phyloP scores from a whole-genome alignment of 345 rosid species.

The Pistacia vera region DNA sequence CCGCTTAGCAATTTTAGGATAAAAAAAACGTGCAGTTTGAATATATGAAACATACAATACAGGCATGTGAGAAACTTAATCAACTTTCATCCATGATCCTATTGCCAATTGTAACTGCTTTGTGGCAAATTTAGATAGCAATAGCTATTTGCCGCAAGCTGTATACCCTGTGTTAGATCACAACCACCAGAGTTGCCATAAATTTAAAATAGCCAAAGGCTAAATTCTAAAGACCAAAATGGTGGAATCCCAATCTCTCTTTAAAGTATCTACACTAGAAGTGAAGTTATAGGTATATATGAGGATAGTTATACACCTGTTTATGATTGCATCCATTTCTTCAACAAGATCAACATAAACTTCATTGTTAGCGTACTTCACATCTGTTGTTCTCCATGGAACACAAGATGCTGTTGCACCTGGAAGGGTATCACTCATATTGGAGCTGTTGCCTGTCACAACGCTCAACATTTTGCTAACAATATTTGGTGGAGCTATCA shows the following conservation, averaged over 20 bases:
- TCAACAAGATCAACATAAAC: slow-evolving; percentile 92
- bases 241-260: not conserved
- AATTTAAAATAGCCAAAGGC: not conserved
- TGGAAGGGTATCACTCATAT: slow-evolving; percentile 80
- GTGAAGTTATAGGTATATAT: not conserved
- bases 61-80: slow-evolving; percentile 5
- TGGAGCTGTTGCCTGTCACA: slow-evolving; percentile 89
- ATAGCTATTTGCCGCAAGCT: not conserved
- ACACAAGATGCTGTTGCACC: slow-evolving; percentile 86
- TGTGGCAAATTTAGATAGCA: not conserved
- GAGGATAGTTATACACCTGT: slow-evolving; percentile 49
- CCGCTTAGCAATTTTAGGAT: slow-evolving; percentile 12
- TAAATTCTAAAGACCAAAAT: not conserved
- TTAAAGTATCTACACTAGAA: not conserved
- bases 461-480: slow-evolving; percentile 93
- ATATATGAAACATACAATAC: not conserved
- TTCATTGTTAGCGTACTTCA: slow-evolving; percentile 85
- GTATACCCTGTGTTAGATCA: not conserved
- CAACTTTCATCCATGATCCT: not conserved
- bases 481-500: slow-evolving; percentile 92
- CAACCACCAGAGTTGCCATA: not conserved
- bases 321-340: slow-evolving; percentile 89
- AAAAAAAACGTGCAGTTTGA: slow-evolving; percentile 13
- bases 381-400: slow-evolving; percentile 89
- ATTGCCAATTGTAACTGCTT: not conserved